A percentile compares a stretch with the other conserved stretches of the same genome.
Evolutionary conservation across 345 rosid species (phyloP).

Genomic region (Passiflora organensis): DNA sequence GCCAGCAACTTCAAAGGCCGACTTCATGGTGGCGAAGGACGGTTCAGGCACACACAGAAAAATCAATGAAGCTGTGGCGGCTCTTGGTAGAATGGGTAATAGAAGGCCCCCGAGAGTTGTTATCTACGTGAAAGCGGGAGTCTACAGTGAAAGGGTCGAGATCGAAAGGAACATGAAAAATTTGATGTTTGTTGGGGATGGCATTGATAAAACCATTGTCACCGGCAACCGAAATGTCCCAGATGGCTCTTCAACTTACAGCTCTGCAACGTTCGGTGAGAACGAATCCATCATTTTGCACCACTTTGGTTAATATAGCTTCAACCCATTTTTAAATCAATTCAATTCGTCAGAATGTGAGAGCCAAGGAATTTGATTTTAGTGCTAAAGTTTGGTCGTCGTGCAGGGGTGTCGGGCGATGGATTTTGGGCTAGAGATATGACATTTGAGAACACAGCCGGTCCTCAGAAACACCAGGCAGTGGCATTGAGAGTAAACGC

Average conservation of each 20-base stretch:
- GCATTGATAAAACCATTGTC: conserved; percentile 61
- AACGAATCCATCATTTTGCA: neutral
- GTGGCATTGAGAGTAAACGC: conserved; percentile 57
- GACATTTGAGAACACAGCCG: conserved; percentile 72
- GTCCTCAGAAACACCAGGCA: conserved; percentile 62
- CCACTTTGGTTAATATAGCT: no score
- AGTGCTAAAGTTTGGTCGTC: neutral
- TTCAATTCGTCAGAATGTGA: no score
- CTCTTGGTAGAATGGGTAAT: conserved; percentile 34
- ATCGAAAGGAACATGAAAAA: conserved; percentile 38
- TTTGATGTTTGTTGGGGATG: conserved; percentile 74
- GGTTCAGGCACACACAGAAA: conserved; percentile 43
- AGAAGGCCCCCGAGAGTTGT: conserved; percentile 37
- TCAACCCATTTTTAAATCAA: no score
- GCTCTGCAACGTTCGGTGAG: conserved; percentile 68
- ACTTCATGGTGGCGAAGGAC: conserved; percentile 41
- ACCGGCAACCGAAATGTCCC: conserved; percentile 45
- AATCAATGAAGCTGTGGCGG: conserved; percentile 38
- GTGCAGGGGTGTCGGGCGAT: conserved; percentile 56
- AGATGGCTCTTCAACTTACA: conserved; percentile 45
- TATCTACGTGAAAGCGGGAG: conserved; percentile 60
- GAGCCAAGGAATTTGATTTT: neutral
- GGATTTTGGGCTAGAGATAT: conserved; percentile 83
- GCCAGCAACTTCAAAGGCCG: conserved; percentile 33
- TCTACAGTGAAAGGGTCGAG: conserved; percentile 55